Base-by-base conservation (phyloP, 805 yeast species). In the Candida ficus region DNA sequence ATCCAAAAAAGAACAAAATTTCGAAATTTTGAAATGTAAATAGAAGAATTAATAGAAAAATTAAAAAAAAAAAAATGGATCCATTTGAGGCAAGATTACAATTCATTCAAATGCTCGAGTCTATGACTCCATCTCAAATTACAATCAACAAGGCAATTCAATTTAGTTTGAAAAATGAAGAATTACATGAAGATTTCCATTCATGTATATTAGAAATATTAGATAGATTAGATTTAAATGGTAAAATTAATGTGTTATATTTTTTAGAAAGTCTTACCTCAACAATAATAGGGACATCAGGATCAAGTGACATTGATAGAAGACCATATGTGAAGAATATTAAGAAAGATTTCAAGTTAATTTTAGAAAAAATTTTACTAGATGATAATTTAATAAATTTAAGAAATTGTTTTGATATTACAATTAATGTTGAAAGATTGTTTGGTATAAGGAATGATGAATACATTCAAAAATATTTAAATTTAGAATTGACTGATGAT, bases 71-170 rank as follows among this genome's bases (percentile, higher is more conserved):
- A 25, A n/a, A 11, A 3, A 87, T 90, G 95, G 96, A 90, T 57
- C 80, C 96, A 1, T 86, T 91, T 59, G 96, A 87, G 54, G 89
- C 90, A 5, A 73, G 91, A 43, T 64, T 87, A 34, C 83, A 83
- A 60, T 82, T 90, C 52, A 70, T 78, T 6, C 85, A 80, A 50
- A 74, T 79, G 33, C 67, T 90, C 40, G 72, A 79, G 49, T 60
- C 70, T 7, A 64, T 91, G 31, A 80, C 78, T 32, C 90, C 95
- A 0, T 73, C 88, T 1, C 63, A 67, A 37, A 73, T 63, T 49
- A 65, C 67, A n/a, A 64, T 77, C 25, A 60, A 39, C 37, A 54
- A 53, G 48, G 57, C 53, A 29, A 40, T 46, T 20, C 41, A 41
- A 36, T 52, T 76, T 56, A 75, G 85, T 2, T 58, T 80, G 45